Base-by-base conservation (phyloP, 192 early-diverging fungal genomes). In the Backusella sp. region DNA sequence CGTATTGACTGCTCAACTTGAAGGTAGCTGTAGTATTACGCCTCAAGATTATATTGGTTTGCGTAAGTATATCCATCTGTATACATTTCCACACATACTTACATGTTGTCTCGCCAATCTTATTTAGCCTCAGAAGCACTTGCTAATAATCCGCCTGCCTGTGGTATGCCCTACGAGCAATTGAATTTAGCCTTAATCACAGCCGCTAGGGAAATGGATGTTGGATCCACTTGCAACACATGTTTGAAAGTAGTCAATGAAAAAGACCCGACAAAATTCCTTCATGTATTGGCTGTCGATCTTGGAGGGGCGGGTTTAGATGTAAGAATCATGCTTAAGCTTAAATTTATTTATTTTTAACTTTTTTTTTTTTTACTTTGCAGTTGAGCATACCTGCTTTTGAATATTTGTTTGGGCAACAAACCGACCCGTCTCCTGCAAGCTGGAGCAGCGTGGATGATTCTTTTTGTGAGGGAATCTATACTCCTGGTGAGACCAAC, bases 201-300 rank as follows among this genome's bases (percentile, higher is more conserved):
- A 1, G 88, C 88, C 1, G 85, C 85, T 19, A 82, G 84, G 66
- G 56, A 71, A 0, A 80, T 89, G 76, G 72, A 85, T 68, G 83
- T 70, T 30, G 72, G 70, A 19, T 76, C 79, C 1, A 83, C 84
- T 42, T 89, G 88, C 66, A 87, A 87, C 9, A 73, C 82, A 56
- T 89, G 88, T 68, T 68, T 89, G 41, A 88, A 84, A 46, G 87
- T 88, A 19, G 75, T 81, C 46, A 80, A 72, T 46, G 68, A 77
- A 34, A 73, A 84, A 35, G 77, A 89, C 36, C 49, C 73, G 14
- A 77, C 75, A 26, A 86, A 83, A 66, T 87, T 56, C 21, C 77
- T 85, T 52, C 84, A 89, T 26, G 88, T 88, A 42, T 59, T 89
- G 35, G 88, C 84, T 2, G 85, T 89, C 8, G 88, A 89, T 65